These are phyloP conservation scores for Neolentinus lepideus DNA, from an alignment of 1,284 basidiomycete genomes.

Conservation along the genomic window DNA sequence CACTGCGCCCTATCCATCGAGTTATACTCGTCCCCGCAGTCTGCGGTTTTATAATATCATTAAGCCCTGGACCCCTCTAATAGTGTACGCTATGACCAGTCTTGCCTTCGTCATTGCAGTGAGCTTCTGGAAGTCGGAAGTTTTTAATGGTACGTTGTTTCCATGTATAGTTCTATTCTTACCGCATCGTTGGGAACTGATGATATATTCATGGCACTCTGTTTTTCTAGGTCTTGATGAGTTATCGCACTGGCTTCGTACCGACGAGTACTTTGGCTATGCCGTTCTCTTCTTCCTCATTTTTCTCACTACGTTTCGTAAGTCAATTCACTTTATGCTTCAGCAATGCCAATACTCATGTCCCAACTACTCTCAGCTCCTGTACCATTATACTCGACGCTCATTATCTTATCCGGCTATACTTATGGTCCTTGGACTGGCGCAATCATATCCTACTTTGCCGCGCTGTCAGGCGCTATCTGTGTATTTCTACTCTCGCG, in stretches of 20 bases:
- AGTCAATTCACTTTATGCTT: constrained; percentile 26
- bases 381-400: constrained; percentile 79
- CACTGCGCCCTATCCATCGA: constrained; percentile 20
- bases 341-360: constrained; percentile 13
- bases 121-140: constrained; percentile 64
- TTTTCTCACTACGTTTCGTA: constrained; percentile 78
- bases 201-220: constrained; percentile 4
- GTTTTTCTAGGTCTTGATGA: constrained; percentile 53
- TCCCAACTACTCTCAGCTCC: constrained; percentile 43
- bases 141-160: constrained; percentile 55
- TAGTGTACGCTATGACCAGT: constrained; percentile 61
- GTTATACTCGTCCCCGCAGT: constrained; percentile 39
- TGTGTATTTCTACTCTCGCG: constrained; percentile 75
- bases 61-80: constrained; percentile 66
- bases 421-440: constrained; percentile 79
- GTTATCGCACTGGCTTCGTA: constrained; percentile 64
- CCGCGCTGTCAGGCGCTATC: constrained; percentile 77
- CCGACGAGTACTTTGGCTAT: constrained; percentile 60
- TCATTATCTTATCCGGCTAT: constrained; percentile 83
- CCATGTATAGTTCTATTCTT: constrained; percentile 5
- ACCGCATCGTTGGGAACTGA: background rate
- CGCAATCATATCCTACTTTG: constrained; percentile 75
- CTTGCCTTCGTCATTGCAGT: constrained; percentile 65
- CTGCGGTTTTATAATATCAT: constrained; percentile 49
- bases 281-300: constrained; percentile 70